Percentiles rank a stretch among this genome's conserved stretches.
Conservation (phyloP, 2,329 filamentous ascomycete genomes). For the Colletotrichum sp. region DNA sequence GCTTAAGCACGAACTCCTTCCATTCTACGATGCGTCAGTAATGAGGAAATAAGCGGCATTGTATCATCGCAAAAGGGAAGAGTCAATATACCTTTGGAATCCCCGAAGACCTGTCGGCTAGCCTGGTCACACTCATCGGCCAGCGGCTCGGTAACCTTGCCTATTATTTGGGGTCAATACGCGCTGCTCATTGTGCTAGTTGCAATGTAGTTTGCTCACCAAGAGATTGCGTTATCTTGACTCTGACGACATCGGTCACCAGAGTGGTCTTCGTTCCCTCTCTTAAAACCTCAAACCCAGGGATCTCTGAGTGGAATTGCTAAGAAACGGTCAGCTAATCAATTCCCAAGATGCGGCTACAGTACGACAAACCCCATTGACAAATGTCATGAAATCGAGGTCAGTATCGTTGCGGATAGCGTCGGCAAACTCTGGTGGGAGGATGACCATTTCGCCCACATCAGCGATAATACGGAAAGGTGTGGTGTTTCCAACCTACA, state of each 20-base stretch:
- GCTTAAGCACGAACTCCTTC: background rate
- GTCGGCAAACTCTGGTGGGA: background rate
- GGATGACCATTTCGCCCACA: background rate
- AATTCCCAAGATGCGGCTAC: background rate
- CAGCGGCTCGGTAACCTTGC: background rate
- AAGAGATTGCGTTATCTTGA: background rate
- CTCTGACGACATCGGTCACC: background rate
- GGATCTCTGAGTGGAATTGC: background rate
- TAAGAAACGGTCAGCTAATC: background rate
- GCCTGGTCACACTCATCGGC: background rate
- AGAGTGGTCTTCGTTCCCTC: background rate
- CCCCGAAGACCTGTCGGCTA: background rate
- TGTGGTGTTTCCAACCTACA: background rate
- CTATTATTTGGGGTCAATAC: background rate
- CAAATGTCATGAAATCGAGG: background rate
- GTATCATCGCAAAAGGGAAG: background rate
- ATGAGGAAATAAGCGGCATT: background rate
- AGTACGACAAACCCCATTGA: background rate
- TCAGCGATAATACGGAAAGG: background rate
- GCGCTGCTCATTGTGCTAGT: background rate
- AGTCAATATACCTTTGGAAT: background rate
- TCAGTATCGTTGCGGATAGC: background rate
- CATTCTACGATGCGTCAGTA: background rate
- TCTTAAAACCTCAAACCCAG: background rate
- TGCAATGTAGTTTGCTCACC: background rate